Base-by-base conservation (phyloP, 148 eudicot genomes). In the Tetragonia tetragonoides region DNA sequence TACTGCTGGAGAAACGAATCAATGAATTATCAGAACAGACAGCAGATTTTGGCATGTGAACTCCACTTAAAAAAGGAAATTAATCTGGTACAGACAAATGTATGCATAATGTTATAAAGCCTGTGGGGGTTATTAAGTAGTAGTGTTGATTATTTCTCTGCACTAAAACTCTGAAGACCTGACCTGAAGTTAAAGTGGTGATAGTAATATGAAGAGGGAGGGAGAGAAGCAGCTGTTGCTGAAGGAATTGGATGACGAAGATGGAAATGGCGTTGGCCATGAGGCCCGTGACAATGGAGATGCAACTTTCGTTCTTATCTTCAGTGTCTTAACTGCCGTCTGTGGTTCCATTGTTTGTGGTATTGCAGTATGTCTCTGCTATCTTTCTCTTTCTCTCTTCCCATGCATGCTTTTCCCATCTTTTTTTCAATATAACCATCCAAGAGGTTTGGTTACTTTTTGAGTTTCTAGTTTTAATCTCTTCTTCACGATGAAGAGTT, bases 311-410 rank as follows among this genome's bases (percentile, higher is more conserved):
- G 81, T 73, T 60, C 83, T 88, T 42, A n/a, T 84, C 47, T 69
- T 84, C 65, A 82, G 87, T 74, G 81, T 84, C 72, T 83, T 84
- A 51, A 70, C 46, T 7, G 83, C 88, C 3, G 73, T 83, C 11
- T 77, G 80, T 78, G 87, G 88, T 23, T 84, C 88, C 72, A 78
- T 83, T 9, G 10, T 78, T 23, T 68, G 41, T 42, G 90, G 90
- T 10, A 84, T 47, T 80, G 84, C 82, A 68, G 90, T 88, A 76
- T 82, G 83, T 81, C 65, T 42, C 44, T 23, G 11, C 28, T 15
- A 4, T 53, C 23, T 49, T 47, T 65, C 20, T 0, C 54, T 12
- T 7, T 10, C 42, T 49, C 8, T 20, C n/a, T 15, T 11, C 10
- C 42, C 3, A 18, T 24, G 6, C 14, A 2, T 47, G 21, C 60